A percentile compares a stretch with the other conserved stretches of the same genome.
These are phyloP conservation scores for Penicillium sp. DNA, from an alignment of 2,329 filamentous ascomycete genomes.

Conservation along the genomic window DNA sequence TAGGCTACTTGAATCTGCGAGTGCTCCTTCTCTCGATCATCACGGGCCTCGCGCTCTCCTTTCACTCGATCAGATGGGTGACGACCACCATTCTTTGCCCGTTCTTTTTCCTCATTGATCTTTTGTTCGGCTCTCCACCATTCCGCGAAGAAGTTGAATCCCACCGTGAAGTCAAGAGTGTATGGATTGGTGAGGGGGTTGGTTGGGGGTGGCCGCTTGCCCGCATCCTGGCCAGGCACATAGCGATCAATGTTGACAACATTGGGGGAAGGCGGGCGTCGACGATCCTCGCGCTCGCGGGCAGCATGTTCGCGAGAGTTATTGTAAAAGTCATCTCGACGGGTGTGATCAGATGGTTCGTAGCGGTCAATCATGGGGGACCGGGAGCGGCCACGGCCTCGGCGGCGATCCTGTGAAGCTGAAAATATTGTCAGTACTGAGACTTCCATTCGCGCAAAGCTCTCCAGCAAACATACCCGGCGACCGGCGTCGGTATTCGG, in stretches of 20 bases:
- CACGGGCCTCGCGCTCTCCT: constrained; percentile 62
- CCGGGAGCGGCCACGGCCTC: constrained; percentile 55
- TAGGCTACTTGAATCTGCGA: constrained; percentile 65
- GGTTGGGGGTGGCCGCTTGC: constrained; percentile 51
- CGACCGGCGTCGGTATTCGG: constrained; percentile 49
- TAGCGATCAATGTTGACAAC: constrained; percentile 64
- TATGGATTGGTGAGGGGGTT: constrained; percentile 64
- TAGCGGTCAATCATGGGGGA: constrained; percentile 67
- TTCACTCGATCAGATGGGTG: constrained; percentile 57
- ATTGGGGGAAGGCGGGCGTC: constrained; percentile 59
- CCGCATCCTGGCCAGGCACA: constrained; percentile 61
- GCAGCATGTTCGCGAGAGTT: constrained; percentile 42
- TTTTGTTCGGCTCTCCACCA: constrained; percentile 67
- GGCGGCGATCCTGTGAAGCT: constrained; percentile 45
- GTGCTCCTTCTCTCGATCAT: constrained; percentile 63
- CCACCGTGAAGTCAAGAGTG: constrained; percentile 64
- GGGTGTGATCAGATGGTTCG: constrained; percentile 56
- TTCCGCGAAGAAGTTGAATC: constrained; percentile 67
- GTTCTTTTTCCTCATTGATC: constrained; percentile 65
- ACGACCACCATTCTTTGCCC: constrained; percentile 59
- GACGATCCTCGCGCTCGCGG: constrained; percentile 58
- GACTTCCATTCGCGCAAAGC: background rate
- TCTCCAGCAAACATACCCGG: constrained; percentile 40
- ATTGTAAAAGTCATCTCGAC: constrained; percentile 60
- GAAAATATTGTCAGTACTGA: constrained; percentile 3